phyloP scores from a whole-genome alignment of 345 rosid species.

The Bretschneidera sinensis region DNA sequence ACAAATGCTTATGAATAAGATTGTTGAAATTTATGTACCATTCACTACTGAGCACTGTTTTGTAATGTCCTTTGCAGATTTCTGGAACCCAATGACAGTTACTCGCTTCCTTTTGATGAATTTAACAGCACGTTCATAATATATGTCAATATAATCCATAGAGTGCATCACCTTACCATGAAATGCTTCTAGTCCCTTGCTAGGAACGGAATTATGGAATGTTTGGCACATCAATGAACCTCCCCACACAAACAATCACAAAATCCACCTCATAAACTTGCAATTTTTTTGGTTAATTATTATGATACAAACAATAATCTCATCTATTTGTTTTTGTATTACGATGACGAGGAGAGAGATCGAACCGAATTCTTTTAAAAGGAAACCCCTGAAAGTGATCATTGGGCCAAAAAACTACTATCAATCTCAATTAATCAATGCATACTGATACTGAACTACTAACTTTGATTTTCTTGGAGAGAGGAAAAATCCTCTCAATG shows the following conservation, averaged over 20 bases:
- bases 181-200: conserved; percentile 10
- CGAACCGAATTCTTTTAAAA: no score
- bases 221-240: conserved; percentile 14
- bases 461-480: no score
- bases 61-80: conserved; percentile 16
- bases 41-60: conserved; percentile 6
- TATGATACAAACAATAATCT: not conserved
- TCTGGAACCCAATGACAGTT: conserved; percentile 9
- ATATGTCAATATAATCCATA: conserved; percentile 14
- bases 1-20: no score
- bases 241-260: conserved; percentile 14
- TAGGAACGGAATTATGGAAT: conserved; percentile 11
- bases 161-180: conserved; percentile 12
- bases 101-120: conserved; percentile 11
- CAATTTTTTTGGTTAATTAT: not conserved
- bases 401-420: not conserved
- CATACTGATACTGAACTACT: no score
- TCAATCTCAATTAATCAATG: not conserved
- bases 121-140: conserved; percentile 8
- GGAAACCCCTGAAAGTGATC: not conserved
- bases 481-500: no score
- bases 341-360: no score
- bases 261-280: conserved; percentile 6
- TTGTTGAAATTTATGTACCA: not conserved
- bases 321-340: not conserved